Percentiles rank a stretch among this genome's conserved stretches.
Evolutionary conservation across 2,329 filamentous ascomycete genomes (phyloP).

Genomic region (Lachnum nothofagi): DNA sequence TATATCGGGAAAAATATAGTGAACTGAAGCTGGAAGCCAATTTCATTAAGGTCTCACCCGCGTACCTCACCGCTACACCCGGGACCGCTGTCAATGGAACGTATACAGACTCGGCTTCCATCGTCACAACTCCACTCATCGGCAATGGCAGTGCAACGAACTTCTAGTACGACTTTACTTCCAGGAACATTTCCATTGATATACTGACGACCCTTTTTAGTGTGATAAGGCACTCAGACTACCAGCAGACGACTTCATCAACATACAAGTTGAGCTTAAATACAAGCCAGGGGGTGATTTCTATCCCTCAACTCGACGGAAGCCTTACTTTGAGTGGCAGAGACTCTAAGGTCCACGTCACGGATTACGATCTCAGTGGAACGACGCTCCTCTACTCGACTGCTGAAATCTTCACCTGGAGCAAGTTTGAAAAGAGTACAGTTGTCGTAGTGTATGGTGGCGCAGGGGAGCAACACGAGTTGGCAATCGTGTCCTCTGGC

Average conservation of each 20-base stretch:
- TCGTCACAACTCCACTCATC: conserved; percentile 53
- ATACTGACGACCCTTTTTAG: too few species aligned
- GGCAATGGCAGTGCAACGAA: conserved; percentile 48
- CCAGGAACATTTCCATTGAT: too few species aligned
- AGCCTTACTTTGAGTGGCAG: conserved; percentile 54
- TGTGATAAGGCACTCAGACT: conserved; percentile 60
- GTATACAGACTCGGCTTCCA: conserved; percentile 47
- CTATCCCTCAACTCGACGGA: conserved; percentile 54
- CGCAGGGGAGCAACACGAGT: conserved; percentile 56
- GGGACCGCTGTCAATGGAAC: conserved; percentile 41
- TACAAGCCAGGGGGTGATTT: conserved; percentile 52
- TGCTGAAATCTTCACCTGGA: conserved; percentile 66
- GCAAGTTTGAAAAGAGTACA: conserved; percentile 54
- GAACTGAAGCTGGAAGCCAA: conserved; percentile 73
- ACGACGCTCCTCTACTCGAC: conserved; percentile 60
- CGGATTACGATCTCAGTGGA: conserved; percentile 60
- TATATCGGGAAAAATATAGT: conserved; percentile 70
- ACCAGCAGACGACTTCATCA: conserved; percentile 52
- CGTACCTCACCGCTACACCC: conserved; percentile 58
- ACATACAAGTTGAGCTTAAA: conserved; percentile 59
- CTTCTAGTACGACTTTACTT: conserved; percentile 57
- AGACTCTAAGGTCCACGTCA: conserved; percentile 64
- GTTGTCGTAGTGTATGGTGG: conserved; percentile 62
- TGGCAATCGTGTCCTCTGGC: conserved; percentile 42
- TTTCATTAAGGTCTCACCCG: conserved; percentile 67